Base-by-base conservation (phyloP, 768 basidiomycete species). In the Fibroporia radiculosa region DNA sequence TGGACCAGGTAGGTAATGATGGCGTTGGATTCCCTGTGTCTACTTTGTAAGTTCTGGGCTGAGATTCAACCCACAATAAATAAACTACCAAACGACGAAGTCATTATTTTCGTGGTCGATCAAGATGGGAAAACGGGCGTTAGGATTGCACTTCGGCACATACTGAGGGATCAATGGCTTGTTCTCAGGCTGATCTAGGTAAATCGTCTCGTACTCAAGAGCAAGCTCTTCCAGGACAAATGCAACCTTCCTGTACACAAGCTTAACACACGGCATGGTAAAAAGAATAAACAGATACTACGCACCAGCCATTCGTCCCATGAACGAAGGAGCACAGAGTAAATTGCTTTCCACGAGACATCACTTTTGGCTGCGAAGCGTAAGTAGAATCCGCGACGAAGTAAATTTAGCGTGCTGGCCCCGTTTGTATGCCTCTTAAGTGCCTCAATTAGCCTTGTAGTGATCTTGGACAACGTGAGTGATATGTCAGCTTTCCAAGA, bases 1-100 rank as follows among this genome's bases (percentile, higher is more conserved):
- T 70, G 66, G 14, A 57, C 57, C 28, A 74, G 58, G 57, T 71
- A 74, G 3, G 66, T 51, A 20, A 72, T 40, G 49, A 74, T 71
- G 32, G 70, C 70, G 29, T 62, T 61, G 19, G 61, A 59, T 48
- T 67, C 66, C 52, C 58, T 56, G 38, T 11, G 20, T n/a, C n/a
- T n/a, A n/a, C n/a, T n/a, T n/a, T n/a, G n/a, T n/a, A n/a, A n/a
- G 33, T n/a, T n/a, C n/a, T n/a, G n/a, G n/a, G n/a, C n/a, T n/a
- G n/a, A n/a, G n/a, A n/a, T n/a, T n/a, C n/a, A n/a, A n/a, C n/a
- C n/a, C n/a, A n/a, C n/a, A n/a, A n/a, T n/a, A n/a, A n/a, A n/a
- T 18, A 25, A 12, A 13, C 27, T 19, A 33, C 59, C 64, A 65
- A 19, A 65, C 44, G 13, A 51, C 49, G 47, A 65, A 64, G 49